phyloP scores from a whole-genome alignment of 2,329 filamentous ascomycete species.

The Chalara sp. region DNA sequence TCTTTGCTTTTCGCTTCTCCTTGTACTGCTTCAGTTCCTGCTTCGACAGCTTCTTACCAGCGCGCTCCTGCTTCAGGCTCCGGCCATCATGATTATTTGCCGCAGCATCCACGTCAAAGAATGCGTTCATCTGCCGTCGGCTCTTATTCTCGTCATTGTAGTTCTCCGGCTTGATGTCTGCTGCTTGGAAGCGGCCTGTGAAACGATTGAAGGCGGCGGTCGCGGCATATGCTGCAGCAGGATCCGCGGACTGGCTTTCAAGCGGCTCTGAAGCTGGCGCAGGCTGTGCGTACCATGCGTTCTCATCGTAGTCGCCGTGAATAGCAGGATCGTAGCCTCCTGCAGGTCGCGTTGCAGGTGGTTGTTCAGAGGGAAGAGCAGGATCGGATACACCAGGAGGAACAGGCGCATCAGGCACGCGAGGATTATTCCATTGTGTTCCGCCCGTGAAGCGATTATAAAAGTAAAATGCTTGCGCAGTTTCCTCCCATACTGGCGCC shows the following conservation, averaged over 20 bases:
- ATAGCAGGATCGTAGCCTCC: slow-evolving; percentile 93
- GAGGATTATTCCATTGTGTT: slow-evolving; percentile 83
- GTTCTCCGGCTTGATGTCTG: slow-evolving; percentile 61
- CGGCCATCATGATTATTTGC: slow-evolving; percentile 86
- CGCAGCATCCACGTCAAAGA: slow-evolving; percentile 91
- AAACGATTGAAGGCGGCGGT: slow-evolving; percentile 84
- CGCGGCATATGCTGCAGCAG: slow-evolving; percentile 51
- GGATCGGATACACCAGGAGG: slow-evolving; percentile 22
- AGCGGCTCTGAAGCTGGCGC: slow-evolving; percentile 32
- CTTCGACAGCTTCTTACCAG: slow-evolving; percentile 76
- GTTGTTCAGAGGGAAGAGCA: slow-evolving; percentile 21
- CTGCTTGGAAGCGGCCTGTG: slow-evolving; percentile 74
- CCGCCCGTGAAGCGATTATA: slow-evolving; percentile 71
- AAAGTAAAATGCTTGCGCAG: slow-evolving; percentile 69
- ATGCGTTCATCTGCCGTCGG: slow-evolving; percentile 82
- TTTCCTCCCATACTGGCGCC: slow-evolving; percentile 71
- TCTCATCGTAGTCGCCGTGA: slow-evolving; percentile 93
- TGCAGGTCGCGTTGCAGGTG: slow-evolving; percentile 31
- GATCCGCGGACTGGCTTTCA: slow-evolving; percentile 29
- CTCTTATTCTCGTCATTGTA: slow-evolving; percentile 87
- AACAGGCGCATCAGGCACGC: slow-evolving; percentile 45
- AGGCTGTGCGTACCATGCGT: slow-evolving; percentile 81
- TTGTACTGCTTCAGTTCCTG: slow-evolving; percentile 86
- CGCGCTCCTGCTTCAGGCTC: slow-evolving; percentile 85
- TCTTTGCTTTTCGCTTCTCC: slow-evolving; percentile 80